Evolutionary conservation across 2,329 filamentous ascomycete genomes (phyloP).

Genomic region (Blastomyces gilchristii): DNA sequence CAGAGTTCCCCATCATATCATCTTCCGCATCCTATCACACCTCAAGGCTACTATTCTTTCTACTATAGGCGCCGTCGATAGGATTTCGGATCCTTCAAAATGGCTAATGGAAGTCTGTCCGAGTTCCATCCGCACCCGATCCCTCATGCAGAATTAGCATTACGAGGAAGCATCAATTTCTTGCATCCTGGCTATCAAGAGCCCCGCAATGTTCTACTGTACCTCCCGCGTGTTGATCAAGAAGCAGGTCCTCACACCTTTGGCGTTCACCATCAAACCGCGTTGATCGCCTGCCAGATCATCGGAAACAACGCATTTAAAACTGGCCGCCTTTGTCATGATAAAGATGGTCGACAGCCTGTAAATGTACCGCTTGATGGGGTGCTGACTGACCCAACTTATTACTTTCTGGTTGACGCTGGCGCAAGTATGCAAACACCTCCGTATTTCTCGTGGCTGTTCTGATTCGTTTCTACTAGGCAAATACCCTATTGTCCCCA

Average conservation of each 20-base stretch:
- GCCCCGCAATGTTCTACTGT: neutral
- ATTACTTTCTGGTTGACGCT: conserved; percentile 1
- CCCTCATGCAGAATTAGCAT: neutral
- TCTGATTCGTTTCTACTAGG: neutral
- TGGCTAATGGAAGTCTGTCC: neutral
- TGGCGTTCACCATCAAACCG: conserved; percentile 3
- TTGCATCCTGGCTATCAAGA: conserved; percentile 1
- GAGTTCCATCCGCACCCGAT: neutral
- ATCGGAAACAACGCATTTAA: neutral
- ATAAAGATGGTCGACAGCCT: neutral
- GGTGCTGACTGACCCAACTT: neutral
- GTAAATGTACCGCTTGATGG: conserved; percentile 1
- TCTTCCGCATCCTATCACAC: too few relatives aligned
- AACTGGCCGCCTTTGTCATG: neutral
- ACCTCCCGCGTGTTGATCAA: neutral
- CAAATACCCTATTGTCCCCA: conserved; percentile 6
- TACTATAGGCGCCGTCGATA: neutral
- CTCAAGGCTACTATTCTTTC: neutral
- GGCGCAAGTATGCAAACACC: neutral
- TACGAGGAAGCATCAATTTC: neutral
- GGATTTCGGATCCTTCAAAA: neutral
- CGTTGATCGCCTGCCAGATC: conserved; percentile 3
- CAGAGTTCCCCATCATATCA: too few relatives aligned
- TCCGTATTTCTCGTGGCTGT: neutral
- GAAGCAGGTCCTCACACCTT: neutral